Evolutionary conservation across 768 basidiomycete species (phyloP), one percentile per base, ranked within the genome.

Genomic region (Atractiella rhizophila): DNA sequence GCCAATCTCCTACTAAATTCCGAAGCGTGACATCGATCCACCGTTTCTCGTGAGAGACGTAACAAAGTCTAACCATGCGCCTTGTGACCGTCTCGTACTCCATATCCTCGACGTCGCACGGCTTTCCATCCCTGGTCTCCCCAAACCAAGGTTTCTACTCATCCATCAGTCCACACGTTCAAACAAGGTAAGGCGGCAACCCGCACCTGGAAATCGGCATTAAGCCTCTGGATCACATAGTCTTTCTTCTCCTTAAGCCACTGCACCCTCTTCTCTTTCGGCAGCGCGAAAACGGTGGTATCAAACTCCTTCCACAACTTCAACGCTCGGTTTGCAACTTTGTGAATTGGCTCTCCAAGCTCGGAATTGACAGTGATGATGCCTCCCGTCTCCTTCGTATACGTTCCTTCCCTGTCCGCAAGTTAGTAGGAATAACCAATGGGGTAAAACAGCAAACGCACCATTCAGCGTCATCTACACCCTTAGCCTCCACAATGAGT

Each of bases 241-340:
- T 76, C 73, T 52, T 74, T 75, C 51, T 73, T 78, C 62, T 85
- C 77, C 31, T 64, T 63, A 49, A 96, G 64, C 88, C 88, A 98
- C 1, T 70, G 67, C 12, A 60, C 66, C 35, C 88, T 76, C 68
- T 98, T 98, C 64, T 96, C 91, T 64, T 85, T 82, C 9, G 88
- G 74, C 51, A 94, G 59, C 58, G 74, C 77, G 69, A 96, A 98
- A 42, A 98, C 78, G 19, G 74, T 81, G 52, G 88, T 74, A 54
- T 98, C 91, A 57, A 94, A 94, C 64, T 96, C 86, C 60, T 85
- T 83, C 91, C 91, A 98, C 30, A 98, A 67, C 66, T 80, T 94
- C 59, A 98, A 81, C 27, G 70, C 91, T 35, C 91, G 78, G 30
- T 75, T 98, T 26, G 91, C 86, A 56, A 98, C 80, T 66, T 98